A percentile compares a stretch with the other conserved stretches of the same genome.
These are phyloP conservation scores for Magnaporthiopsis rhizophila DNA, from an alignment of 2,329 filamentous ascomycete species.

Conservation along the genomic window DNA sequence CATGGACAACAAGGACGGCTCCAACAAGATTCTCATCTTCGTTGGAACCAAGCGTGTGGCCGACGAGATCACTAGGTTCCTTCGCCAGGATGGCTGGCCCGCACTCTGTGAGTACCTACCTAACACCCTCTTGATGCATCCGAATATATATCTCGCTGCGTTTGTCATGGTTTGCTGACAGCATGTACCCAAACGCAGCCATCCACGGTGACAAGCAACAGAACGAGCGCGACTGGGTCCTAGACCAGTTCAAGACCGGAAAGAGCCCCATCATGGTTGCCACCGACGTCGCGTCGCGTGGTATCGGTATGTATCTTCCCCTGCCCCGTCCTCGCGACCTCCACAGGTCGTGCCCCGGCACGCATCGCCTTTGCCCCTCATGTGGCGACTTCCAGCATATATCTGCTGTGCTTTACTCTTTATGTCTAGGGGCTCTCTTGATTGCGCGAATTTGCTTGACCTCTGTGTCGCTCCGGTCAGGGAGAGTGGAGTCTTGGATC, in stretches of 20 bases:
- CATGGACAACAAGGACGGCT: conserved; percentile 89
- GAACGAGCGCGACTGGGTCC: conserved; percentile 98
- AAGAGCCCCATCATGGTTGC: conserved; percentile 99
- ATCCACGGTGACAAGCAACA: conserved; percentile 99
- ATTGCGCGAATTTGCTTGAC: conserved; percentile 90
- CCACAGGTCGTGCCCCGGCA: conserved; percentile 23
- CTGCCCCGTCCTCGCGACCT: conserved; percentile 19
- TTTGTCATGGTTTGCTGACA: conserved; percentile 25
- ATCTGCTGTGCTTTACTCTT: conserved; percentile 78
- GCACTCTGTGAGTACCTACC: conserved; percentile 68
- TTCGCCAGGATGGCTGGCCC: conserved; percentile 96
- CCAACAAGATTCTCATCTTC: conserved; percentile 95
- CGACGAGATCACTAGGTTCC: conserved; percentile 94
- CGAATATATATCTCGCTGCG: conserved; percentile 27
- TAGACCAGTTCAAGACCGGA: conserved; percentile 98
- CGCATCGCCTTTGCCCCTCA: conserved; percentile 21
- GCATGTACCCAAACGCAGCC: conserved; percentile 41
- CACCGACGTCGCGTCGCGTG: conserved; percentile 98
- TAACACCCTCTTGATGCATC: not conserved
- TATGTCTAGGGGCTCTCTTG: conserved; percentile 79
- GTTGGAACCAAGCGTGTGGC: conserved; percentile 90
- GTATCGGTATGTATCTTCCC: conserved; percentile 90
- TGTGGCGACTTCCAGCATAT: conserved; percentile 50
- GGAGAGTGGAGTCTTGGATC: conserved; percentile 81
- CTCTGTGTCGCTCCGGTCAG: conserved; percentile 76